These are phyloP conservation scores for Viola pubescens DNA, from an alignment of 441 rosid species.

Conservation along the genomic window DNA sequence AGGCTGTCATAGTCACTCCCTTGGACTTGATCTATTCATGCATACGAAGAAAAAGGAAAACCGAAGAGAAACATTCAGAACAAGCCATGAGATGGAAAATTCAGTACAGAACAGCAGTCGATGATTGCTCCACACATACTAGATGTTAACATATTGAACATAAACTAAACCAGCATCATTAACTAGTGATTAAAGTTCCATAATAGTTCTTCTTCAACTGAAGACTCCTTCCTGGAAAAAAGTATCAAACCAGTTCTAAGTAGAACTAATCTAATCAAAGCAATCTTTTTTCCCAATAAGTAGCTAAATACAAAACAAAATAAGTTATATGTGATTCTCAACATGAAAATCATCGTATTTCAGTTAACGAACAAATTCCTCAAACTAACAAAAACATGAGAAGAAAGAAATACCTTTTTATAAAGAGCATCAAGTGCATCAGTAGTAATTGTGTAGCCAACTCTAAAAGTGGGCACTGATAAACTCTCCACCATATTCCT, in stretches of 20 bases:
- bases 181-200: too few species aligned
- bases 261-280: too few species aligned
- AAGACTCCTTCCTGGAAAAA: too few species aligned
- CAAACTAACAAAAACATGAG: neutral
- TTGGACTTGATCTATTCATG: slow-evolving; percentile 66
- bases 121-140: too few species aligned
- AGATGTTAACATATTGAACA: too few species aligned
- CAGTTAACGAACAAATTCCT: neutral
- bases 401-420: slow-evolving; percentile 47
- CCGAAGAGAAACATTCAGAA: neutral
- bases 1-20: slow-evolving; percentile 96
- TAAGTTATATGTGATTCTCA: too few species aligned
- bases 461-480: slow-evolving; percentile 74
- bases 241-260: too few species aligned
- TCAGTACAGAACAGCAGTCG: neutral
- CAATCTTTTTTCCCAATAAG: too few species aligned
- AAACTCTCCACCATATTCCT: slow-evolving; percentile 81
- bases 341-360: too few species aligned
- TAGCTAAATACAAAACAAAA: too few species aligned
- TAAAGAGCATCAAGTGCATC: slow-evolving; percentile 77
- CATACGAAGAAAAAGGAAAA: slow-evolving; percentile 9
- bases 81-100: neutral
- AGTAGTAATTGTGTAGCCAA: slow-evolving; percentile 66
- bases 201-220: too few species aligned
- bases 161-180: too few species aligned